Conservation (phyloP, 176 grass and related monocot genomes). For the Oryza punctata region DNA sequence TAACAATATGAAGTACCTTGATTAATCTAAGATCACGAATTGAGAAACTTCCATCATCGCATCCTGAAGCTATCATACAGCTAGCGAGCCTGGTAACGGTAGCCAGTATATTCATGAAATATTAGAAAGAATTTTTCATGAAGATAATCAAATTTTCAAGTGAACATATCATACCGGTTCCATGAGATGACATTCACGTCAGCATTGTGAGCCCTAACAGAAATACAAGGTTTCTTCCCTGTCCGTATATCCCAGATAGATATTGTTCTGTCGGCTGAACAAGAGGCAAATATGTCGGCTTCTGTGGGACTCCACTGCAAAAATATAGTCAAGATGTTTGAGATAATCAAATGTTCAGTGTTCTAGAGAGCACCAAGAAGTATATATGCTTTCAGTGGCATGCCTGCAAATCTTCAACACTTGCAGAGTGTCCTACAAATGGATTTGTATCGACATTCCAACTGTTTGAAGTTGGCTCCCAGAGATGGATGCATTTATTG, state of each 20-base stretch:
- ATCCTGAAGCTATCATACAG: slow-evolving; percentile 89
- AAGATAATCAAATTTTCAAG: slow-evolving; percentile 6
- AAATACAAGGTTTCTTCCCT: slow-evolving; percentile 59
- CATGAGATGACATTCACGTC: slow-evolving; percentile 99
- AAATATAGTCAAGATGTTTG: slow-evolving; percentile 26
- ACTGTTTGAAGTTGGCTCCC: slow-evolving; percentile 69
- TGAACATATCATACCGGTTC: slow-evolving; percentile 58
- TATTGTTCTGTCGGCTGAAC: slow-evolving; percentile 77
- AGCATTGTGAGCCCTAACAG: slow-evolving; percentile 77
- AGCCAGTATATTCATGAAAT: slow-evolving; percentile 7
- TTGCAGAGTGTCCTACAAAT: slow-evolving; percentile 75
- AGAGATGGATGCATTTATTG: slow-evolving; percentile 75
- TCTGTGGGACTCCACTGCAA: slow-evolving; percentile 93
- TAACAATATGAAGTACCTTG: slow-evolving; percentile 53
- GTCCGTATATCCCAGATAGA: slow-evolving; percentile 82
- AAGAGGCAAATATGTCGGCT: slow-evolving; percentile 78
- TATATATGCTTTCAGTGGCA: slow-evolving; percentile 13
- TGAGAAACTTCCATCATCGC: slow-evolving; percentile 89
- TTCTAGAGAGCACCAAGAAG: slow-evolving; percentile 1
- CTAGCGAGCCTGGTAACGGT: slow-evolving; percentile 58
- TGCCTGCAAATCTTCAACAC: slow-evolving; percentile 92
- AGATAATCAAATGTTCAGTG: slow-evolving; percentile 10
- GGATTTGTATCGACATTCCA: slow-evolving; percentile 76
- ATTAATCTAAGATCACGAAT: slow-evolving; percentile 81
- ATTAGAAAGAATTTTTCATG: neutral